Percentiles rank a stretch among this genome's conserved stretches.
These are phyloP conservation scores for Mrakia hoshinonis DNA, from an alignment of 768 basidiomycete species.

Conservation along the genomic window DNA sequence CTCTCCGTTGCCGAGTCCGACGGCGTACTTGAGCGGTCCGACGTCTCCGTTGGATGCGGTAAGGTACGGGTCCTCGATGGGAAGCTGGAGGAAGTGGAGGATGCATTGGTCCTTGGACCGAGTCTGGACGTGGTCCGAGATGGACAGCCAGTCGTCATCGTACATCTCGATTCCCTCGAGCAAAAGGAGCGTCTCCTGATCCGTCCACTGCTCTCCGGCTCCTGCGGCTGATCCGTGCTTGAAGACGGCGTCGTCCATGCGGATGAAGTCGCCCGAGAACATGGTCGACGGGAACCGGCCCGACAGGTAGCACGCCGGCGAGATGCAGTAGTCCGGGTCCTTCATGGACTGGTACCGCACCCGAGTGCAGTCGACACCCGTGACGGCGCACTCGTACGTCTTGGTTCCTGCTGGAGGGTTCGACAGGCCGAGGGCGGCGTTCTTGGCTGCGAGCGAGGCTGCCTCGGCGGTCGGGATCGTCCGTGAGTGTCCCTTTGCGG, in stretches of 20 bases:
- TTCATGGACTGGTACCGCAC: slow-evolving; percentile 88
- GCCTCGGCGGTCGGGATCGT: slow-evolving; percentile 63
- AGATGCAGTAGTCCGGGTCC: slow-evolving; percentile 74
- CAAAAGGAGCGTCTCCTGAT: slow-evolving; percentile 76
- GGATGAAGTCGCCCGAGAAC: slow-evolving; percentile 96
- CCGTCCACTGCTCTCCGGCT: slow-evolving; percentile 67
- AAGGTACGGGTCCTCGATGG: slow-evolving; percentile 91
- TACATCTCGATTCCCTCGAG: slow-evolving; percentile 98
- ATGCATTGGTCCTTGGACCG: slow-evolving; percentile 90
- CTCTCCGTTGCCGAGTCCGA: slow-evolving; percentile 17
- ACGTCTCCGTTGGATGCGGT: slow-evolving; percentile 47
- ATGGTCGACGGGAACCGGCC: slow-evolving; percentile 93
- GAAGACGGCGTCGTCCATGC: slow-evolving; percentile 47
- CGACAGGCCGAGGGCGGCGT: slow-evolving; percentile 41
- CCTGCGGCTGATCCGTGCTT: slow-evolving; percentile 38
- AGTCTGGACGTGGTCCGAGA: slow-evolving; percentile 80
- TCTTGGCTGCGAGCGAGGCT: slow-evolving; percentile 51
- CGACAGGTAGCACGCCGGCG: slow-evolving; percentile 84
- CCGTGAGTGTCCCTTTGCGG: slow-evolving; percentile 64
- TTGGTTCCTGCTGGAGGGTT: slow-evolving; percentile 44
- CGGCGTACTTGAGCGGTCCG: slow-evolving; percentile 64
- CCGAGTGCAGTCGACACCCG: slow-evolving; percentile 82
- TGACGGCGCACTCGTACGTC: slow-evolving; percentile 76
- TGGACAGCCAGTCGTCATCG: slow-evolving; percentile 89
- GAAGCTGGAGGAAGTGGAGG: slow-evolving; percentile 85